phyloP scores from a whole-genome alignment of 2,329 filamentous ascomycete genomes.

The Diaporthe ampelina region DNA sequence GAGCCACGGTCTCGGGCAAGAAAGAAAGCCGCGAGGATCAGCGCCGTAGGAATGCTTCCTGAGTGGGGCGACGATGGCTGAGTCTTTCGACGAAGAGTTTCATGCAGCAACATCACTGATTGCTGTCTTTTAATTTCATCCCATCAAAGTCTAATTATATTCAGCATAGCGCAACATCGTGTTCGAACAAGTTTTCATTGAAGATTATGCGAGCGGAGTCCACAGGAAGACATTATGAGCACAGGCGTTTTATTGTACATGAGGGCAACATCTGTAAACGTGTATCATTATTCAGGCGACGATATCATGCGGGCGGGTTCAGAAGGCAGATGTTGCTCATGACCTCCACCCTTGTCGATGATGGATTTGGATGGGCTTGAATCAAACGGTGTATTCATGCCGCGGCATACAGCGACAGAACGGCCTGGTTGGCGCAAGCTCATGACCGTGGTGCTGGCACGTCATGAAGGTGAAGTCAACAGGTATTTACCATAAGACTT shows the following conservation, averaged over 20 bases:
- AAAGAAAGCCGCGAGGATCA: slow-evolving; percentile 54
- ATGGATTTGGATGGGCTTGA: background rate
- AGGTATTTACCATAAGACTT: slow-evolving; percentile 10
- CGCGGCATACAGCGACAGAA: background rate
- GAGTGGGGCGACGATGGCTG: slow-evolving; percentile 42
- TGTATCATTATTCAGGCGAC: background rate
- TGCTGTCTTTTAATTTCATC: background rate
- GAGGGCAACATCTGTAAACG: slow-evolving; percentile 9
- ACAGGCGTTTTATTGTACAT: slow-evolving; percentile 25
- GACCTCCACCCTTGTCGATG: background rate
- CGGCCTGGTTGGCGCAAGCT: too few relatives aligned
- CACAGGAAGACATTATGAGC: slow-evolving; percentile 7
- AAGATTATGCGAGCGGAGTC: background rate
- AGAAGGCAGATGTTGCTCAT: background rate
- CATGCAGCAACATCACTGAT: background rate
- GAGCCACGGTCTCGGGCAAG: slow-evolving; percentile 43
- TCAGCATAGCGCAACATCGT: slow-evolving; percentile 38
- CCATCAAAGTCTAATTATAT: background rate
- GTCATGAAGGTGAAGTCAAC: too few relatives aligned
- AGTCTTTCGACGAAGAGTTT: background rate
- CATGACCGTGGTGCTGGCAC: background rate
- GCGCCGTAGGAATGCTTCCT: slow-evolving; percentile 51
- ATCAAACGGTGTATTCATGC: background rate
- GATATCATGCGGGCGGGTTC: background rate
- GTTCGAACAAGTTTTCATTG: background rate